Base-by-base conservation (phyloP, 2,329 filamentous ascomycete species). In the Ceratocystis destructans region DNA sequence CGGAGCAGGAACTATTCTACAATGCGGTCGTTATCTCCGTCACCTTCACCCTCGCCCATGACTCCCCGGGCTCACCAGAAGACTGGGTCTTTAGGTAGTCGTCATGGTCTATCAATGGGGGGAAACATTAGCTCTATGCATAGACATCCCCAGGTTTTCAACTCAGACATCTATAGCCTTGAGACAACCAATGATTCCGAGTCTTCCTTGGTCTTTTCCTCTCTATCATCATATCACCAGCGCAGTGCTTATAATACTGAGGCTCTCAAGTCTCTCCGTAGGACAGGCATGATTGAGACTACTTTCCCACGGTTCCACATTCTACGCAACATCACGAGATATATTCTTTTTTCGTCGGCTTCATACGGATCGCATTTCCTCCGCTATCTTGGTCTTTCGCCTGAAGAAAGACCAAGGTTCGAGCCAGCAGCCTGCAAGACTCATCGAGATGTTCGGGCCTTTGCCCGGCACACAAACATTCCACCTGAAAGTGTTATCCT, bases 281-380 rank as follows among this genome's bases (percentile, higher is more conserved):
- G 75, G 37, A 81, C 81, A 1, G 84, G 84, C 0, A 78, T 76
- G 61, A 77, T 86, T 1, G 78, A 81, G 44, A 83, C 82, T 0
- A 79, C 83, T 62, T 87, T 87, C 63, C 85, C 85, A 0, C 74
- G 77, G 3, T 79, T 79, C 41, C 84, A 86, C 69, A 76, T 87
- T 6, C 75, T 87, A 8, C 78, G 79, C 41, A 87, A 86, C 70
- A 82, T 87, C 28, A 81, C 81, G 2, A 78, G 85, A 45, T 87
- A 86, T 69, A 85, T 87, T 76, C 79, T 83, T 2, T 87, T 86
- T 70, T 84, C 85, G 1, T 87, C 85, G 1, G 85, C 85, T 0
- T 83, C 83, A 0, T 87, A 88, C 66, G 85, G 85, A 0, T 83
- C 83, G 0, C 79, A 80, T 59, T 87, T 87, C 68, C 77, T 87